phyloP scores from a whole-genome alignment of 164 flowering plant genomes.

The Macadamia tetraphylla region DNA sequence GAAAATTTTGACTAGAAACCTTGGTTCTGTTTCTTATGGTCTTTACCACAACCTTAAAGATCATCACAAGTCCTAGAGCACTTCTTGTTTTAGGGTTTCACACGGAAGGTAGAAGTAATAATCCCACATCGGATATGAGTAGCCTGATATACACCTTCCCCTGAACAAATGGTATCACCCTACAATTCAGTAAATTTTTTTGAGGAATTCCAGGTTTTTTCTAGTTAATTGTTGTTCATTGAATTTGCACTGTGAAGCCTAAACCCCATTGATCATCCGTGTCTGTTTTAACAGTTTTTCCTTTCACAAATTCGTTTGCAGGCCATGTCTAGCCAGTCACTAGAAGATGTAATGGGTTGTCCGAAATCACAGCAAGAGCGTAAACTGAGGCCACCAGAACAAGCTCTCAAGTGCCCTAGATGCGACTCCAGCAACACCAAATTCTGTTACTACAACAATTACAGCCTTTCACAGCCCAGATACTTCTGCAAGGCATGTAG shows the following conservation, averaged over 20 bases:
- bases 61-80: too few species aligned
- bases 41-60: too few species aligned
- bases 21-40: too few species aligned
- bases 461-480: conserved; percentile 90
- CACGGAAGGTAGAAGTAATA: too few species aligned
- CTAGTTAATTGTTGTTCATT: too few species aligned
- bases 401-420: conserved; percentile 85
- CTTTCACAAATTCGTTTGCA: conserved; percentile 17
- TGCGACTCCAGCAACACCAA: conserved; percentile 91
- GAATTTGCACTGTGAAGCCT: background rate
- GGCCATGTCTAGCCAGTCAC: conserved; percentile 49
- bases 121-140: too few species aligned
- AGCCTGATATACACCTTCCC: too few species aligned
- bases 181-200: too few species aligned
- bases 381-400: conserved; percentile 66
- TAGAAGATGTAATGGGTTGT: conserved; percentile 58
- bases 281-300: background rate
- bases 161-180: too few species aligned
- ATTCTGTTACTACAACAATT: conserved; percentile 97
- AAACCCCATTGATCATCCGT: background rate
- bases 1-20: too few species aligned
- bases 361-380: conserved; percentile 51
- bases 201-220: too few species aligned
- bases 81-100: too few species aligned
- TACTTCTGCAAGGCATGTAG: conserved; percentile 93